A percentile compares a stretch with the other conserved stretches of the same genome.
These are phyloP conservation scores for Populus deltoides DNA, from an alignment of 345 rosid species.

Conservation along the genomic window DNA sequence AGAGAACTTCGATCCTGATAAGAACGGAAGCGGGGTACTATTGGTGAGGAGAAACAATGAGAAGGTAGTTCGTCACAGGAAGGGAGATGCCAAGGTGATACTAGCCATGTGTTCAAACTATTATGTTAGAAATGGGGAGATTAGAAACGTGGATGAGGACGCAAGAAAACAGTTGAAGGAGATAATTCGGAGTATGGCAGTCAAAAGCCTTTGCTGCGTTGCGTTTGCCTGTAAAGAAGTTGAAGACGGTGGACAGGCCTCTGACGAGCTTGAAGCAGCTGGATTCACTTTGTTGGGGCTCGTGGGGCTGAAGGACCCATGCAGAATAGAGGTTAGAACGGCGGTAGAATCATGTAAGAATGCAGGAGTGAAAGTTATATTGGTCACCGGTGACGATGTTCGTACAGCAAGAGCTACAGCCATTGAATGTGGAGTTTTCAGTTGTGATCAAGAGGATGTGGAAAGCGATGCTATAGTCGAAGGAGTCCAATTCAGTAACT, in stretches of 20 bases:
- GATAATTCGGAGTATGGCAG: slow-evolving; percentile 39
- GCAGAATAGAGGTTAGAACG: slow-evolving; percentile 37
- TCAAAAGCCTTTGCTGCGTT: slow-evolving; percentile 45
- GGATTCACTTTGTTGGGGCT: slow-evolving; percentile 52
- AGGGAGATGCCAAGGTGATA: slow-evolving; percentile 55
- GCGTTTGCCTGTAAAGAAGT: slow-evolving; percentile 41
- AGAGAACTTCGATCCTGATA: slow-evolving; percentile 47
- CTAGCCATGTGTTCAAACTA: slow-evolving; percentile 37
- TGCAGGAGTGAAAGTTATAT: slow-evolving; percentile 36
- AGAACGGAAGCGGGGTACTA: slow-evolving; percentile 45
- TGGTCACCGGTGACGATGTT: slow-evolving; percentile 41
- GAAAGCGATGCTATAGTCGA: slow-evolving; percentile 55
- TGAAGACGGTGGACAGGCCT: slow-evolving; percentile 11
- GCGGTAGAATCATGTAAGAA: slow-evolving; percentile 35
- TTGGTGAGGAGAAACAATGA: slow-evolving; percentile 22
- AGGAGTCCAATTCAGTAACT: slow-evolving; percentile 49
- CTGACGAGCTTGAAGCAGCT: slow-evolving; percentile 32
- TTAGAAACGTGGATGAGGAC: slow-evolving; percentile 28
- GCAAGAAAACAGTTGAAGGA: slow-evolving; percentile 13
- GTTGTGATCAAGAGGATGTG: slow-evolving; percentile 31
- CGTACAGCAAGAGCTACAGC: slow-evolving; percentile 39
- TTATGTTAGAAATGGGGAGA: slow-evolving; percentile 33
- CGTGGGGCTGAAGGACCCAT: slow-evolving; percentile 45
- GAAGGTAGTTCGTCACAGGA: slow-evolving; percentile 39
- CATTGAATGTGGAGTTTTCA: slow-evolving; percentile 35